Conservation (phyloP, 345 rosid species). For the Lumnitzera littorea region DNA sequence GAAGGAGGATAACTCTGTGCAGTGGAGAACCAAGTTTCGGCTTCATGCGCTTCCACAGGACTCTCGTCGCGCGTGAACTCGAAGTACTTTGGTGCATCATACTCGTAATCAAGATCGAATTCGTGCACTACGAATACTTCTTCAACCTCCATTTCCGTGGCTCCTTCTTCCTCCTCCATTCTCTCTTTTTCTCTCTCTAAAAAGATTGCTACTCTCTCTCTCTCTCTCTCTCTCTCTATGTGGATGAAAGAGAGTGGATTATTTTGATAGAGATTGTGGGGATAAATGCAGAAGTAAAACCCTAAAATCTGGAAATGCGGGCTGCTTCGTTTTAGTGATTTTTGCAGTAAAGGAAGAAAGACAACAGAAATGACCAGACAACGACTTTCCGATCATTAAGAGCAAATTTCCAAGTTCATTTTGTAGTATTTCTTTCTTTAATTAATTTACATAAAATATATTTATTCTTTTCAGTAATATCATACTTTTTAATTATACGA, state of each 20-base stretch:
- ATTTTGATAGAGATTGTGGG: neutral
- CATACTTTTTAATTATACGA: too few species aligned
- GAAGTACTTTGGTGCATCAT: slow-evolving; percentile 69
- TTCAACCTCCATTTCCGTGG: slow-evolving; percentile 40
- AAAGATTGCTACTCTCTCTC: slow-evolving; percentile 4
- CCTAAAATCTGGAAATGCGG: slow-evolving; percentile 26
- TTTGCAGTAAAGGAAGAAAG: slow-evolving; percentile 15
- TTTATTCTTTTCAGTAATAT: too few species aligned
- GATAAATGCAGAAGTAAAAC: slow-evolving; percentile 9
- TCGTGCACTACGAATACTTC: slow-evolving; percentile 67
- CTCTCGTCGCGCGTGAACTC: slow-evolving; percentile 75
- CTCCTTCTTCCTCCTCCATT: slow-evolving; percentile 28
- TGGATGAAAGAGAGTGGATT: slow-evolving; percentile 12
- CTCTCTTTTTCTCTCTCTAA: slow-evolving; percentile 10
- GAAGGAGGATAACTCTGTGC: slow-evolving; percentile 76
- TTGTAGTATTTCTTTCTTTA: neutral
- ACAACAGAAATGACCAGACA: slow-evolving; percentile 20
- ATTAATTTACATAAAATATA: too few species aligned
- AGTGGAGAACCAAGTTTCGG: slow-evolving; percentile 76
- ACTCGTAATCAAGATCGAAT: slow-evolving; percentile 83
- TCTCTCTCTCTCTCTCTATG: slow-evolving; percentile 9
- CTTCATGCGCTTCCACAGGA: slow-evolving; percentile 41
- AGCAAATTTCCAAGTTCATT: slow-evolving; percentile 25
- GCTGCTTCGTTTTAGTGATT: slow-evolving; percentile 10
- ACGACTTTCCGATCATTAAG: slow-evolving; percentile 10